phyloP scores from a whole-genome alignment of 768 basidiomycete species.

The Pleurotus tuber-regium region DNA sequence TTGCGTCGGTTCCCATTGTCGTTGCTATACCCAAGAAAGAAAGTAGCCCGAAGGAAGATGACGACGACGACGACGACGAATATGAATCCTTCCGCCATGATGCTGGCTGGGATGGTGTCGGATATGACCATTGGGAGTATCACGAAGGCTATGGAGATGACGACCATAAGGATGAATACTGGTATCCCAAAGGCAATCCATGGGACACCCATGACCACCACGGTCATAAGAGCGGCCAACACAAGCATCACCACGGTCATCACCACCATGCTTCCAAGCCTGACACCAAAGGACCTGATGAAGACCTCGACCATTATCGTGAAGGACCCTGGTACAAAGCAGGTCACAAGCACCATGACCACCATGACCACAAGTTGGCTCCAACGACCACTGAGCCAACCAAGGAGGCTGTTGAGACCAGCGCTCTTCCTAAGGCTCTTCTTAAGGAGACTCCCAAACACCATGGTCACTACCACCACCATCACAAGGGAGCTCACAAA shows the following conservation, averaged over 20 bases:
- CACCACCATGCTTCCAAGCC: not conserved
- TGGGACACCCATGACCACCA: not conserved
- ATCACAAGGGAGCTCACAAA: too few species aligned
- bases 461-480: too few species aligned
- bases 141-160: conserved; percentile 7
- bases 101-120: conserved; percentile 4
- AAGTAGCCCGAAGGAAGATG: too few species aligned
- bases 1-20: not conserved
- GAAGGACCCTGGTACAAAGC: not conserved
- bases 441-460: too few species aligned
- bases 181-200: conserved; percentile 1
- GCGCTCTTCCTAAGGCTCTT: too few species aligned
- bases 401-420: too few species aligned
- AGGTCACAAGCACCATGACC: too few species aligned
- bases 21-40: too few species aligned
- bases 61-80: not conserved
- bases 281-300: too few species aligned
- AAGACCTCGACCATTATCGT: not conserved
- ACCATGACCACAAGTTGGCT: not conserved
- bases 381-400: too few species aligned
- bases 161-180: not conserved
- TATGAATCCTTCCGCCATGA: conserved; percentile 9
- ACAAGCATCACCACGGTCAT: not conserved
- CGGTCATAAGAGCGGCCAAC: not conserved
- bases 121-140: conserved; percentile 9